phyloP scores from a whole-genome alignment of 768 basidiomycete species.

The Termitomyces sp. region DNA sequence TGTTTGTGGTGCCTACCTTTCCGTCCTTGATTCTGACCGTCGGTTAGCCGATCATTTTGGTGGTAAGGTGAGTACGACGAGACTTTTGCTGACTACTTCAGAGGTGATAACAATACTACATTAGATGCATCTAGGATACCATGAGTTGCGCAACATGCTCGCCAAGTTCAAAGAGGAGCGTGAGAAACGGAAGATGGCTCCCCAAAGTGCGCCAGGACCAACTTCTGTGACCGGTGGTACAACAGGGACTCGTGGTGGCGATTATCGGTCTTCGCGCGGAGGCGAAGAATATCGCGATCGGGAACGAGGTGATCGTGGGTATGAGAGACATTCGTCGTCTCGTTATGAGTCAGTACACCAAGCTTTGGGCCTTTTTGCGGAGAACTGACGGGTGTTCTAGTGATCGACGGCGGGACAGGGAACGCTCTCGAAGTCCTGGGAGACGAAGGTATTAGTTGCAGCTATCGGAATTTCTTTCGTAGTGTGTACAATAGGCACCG shows the following conservation, averaged over 20 bases:
- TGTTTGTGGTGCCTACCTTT: slow-evolving; percentile 99
- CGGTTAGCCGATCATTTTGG: slow-evolving; percentile 99
- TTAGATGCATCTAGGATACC: slow-evolving; percentile 99
- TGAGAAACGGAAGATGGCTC: slow-evolving; percentile 70
- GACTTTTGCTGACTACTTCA: slow-evolving; percentile 19
- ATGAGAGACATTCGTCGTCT: slow-evolving; percentile 65
- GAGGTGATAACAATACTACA: slow-evolving; percentile 25
- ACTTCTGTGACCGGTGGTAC: slow-evolving; percentile 33
- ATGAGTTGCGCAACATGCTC: slow-evolving; percentile 95
- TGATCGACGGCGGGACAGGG: slow-evolving; percentile 70
- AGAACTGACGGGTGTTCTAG: slow-evolving; percentile 36
- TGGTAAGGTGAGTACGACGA: slow-evolving; percentile 74
- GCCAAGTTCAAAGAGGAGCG: slow-evolving; percentile 88
- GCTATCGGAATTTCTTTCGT: slow-evolving; percentile 4
- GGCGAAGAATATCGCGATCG: slow-evolving; percentile 62
- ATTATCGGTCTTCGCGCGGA: slow-evolving; percentile 61
- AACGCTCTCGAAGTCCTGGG: slow-evolving; percentile 72
- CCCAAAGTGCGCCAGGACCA: slow-evolving; percentile 38
- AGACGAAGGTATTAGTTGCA: slow-evolving; percentile 54
- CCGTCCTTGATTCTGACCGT: slow-evolving; percentile 96
- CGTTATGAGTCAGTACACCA: slow-evolving; percentile 67
- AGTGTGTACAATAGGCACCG: slow-evolving; percentile 9
- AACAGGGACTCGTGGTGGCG: slow-evolving; percentile 42
- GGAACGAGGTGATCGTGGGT: slow-evolving; percentile 63
- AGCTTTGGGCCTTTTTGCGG: slow-evolving; percentile 21